A percentile compares a stretch with the other conserved stretches of the same genome.
Conservation (phyloP, 257 asterid species). For the Penstemon eatonii region DNA sequence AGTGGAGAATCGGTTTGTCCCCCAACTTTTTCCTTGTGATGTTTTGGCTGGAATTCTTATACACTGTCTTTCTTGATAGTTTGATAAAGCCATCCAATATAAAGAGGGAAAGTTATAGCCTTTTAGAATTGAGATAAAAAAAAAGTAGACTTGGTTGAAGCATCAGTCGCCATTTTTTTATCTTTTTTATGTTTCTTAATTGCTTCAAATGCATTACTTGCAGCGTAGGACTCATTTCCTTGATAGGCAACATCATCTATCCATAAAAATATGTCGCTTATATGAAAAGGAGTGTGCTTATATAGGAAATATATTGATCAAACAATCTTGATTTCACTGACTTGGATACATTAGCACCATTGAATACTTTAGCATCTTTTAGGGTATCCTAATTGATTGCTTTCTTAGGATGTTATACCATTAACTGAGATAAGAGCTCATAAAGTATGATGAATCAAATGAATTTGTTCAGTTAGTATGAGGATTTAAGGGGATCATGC, state of each 20-base stretch:
- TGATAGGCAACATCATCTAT: neutral
- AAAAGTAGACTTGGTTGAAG: conserved; percentile 2
- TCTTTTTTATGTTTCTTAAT: conserved; percentile 1
- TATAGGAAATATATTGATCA: too few relatives aligned
- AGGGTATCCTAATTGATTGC: neutral
- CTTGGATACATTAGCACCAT: neutral
- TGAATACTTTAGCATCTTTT: conserved; percentile 12
- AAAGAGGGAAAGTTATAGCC: neutral
- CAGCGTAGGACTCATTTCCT: conserved; percentile 8
- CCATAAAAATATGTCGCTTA: neutral
- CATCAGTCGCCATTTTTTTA: neutral
- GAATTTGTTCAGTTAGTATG: conserved; percentile 1
- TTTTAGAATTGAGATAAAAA: neutral
- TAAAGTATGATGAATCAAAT: neutral
- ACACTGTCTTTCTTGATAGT: conserved; percentile 1
- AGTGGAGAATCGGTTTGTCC: conserved; percentile 87
- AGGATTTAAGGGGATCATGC: conserved; percentile 1
- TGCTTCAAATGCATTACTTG: neutral
- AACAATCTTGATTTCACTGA: conserved; percentile 1
- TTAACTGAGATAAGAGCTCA: neutral
- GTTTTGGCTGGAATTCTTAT: neutral
- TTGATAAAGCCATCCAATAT: conserved; percentile 4
- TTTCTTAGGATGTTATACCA: neutral
- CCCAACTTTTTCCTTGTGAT: conserved; percentile 13
- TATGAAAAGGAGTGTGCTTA: neutral